Evolutionary conservation across 805 yeast species (phyloP).

Genomic region (Saccharomycopsis microspora): DNA sequence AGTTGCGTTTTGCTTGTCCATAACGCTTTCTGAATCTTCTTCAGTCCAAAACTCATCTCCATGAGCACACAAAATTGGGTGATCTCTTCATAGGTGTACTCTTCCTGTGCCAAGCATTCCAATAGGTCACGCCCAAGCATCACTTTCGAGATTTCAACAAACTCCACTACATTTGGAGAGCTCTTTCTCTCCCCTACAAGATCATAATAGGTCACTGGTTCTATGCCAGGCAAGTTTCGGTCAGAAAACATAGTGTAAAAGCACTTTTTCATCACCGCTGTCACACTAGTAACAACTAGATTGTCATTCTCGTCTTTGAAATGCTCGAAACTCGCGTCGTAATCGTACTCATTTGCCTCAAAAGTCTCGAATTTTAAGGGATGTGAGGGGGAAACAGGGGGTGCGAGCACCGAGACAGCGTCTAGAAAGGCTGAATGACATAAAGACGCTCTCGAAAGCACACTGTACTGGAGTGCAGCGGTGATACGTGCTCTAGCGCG

Average conservation of each 20-base stretch:
- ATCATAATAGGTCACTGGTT: background rate
- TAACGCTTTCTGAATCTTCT: too few species aligned
- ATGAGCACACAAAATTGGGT: background rate
- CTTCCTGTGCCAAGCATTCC: background rate
- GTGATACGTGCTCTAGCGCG: too few species aligned
- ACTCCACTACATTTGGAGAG: background rate
- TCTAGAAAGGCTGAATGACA: too few species aligned
- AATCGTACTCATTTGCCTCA: slow-evolving; percentile 1
- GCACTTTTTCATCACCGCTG: background rate
- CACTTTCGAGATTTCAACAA: background rate
- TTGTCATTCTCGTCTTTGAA: slow-evolving; percentile 1
- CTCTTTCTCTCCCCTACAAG: background rate
- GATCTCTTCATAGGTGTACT: background rate
- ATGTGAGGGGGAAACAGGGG: too few species aligned
- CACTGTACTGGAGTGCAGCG: too few species aligned
- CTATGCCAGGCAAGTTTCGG: background rate
- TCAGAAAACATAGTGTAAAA: background rate
- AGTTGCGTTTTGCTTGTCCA: too few species aligned
- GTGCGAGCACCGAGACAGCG: too few species aligned
- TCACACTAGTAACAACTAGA: background rate
- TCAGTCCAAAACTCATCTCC: too few species aligned
- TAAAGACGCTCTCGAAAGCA: background rate
- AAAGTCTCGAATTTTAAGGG: background rate
- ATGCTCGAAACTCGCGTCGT: slow-evolving; percentile 1
- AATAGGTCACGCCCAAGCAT: background rate